Percentiles rank a stretch among this genome's conserved stretches.
phyloP scores from a whole-genome alignment of 306 rosid genomes.

The Psophocarpus tetragonolobus region DNA sequence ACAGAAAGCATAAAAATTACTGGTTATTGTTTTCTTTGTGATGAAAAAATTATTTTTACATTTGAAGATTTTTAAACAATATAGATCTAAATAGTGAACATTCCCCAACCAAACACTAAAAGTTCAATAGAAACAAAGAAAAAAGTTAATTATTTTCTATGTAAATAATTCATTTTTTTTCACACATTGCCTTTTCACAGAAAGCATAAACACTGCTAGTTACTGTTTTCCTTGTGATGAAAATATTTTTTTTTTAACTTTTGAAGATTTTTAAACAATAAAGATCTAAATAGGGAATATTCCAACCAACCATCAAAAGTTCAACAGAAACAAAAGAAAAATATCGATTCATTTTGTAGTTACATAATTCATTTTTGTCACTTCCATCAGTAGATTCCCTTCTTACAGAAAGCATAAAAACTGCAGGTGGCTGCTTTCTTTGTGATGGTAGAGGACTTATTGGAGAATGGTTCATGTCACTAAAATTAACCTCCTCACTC shows the following conservation, averaged over 20 bases:
- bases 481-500: neutral
- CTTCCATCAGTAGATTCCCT: neutral
- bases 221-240: too few species aligned
- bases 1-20: too few species aligned
- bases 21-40: too few species aligned
- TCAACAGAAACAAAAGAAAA: neutral
- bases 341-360: neutral
- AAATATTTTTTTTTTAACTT: too few species aligned
- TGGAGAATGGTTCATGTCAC: neutral
- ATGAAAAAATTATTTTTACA: too few species aligned
- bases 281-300: neutral
- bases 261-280: neutral
- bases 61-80: too few species aligned
- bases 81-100: neutral
- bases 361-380: neutral
- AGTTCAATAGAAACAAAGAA: neutral
- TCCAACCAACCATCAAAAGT: neutral
- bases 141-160: neutral
- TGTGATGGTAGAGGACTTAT: neutral
- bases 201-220: too few species aligned
- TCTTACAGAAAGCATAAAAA: neutral
- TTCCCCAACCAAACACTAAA: neutral
- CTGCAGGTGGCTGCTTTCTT: neutral
- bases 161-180: neutral
- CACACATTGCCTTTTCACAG: too few species aligned